These are phyloP conservation scores for Casuarina glauca DNA, from an alignment of 306 rosid genomes.

Conservation along the genomic window DNA sequence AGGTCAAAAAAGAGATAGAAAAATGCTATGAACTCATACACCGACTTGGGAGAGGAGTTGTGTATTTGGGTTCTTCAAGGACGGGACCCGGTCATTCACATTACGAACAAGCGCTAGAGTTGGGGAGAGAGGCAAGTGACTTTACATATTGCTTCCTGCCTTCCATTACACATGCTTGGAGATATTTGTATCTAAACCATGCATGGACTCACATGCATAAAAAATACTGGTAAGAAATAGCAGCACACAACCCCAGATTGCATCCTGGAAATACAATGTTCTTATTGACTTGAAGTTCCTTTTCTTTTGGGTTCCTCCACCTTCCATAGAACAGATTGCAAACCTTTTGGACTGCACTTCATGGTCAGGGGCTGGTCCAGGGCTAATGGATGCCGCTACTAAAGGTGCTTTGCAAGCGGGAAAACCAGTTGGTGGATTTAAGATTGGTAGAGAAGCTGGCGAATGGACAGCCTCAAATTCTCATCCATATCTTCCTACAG, in stretches of 20 bases:
- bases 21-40: constrained; percentile 79
- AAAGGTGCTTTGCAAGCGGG: constrained; percentile 80
- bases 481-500: constrained; percentile 77
- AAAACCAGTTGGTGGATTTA: constrained; percentile 81
- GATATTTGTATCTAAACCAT: background rate
- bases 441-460: constrained; percentile 82
- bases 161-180: constrained; percentile 26
- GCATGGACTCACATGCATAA: background rate
- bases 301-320: background rate
- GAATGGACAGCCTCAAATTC: constrained; percentile 78
- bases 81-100: constrained; percentile 74
- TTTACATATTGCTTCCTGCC: constrained; percentile 12
- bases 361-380: constrained; percentile 95
- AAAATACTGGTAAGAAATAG: constrained; percentile 1
- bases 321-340: constrained; percentile 54
- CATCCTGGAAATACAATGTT: background rate
- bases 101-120: constrained; percentile 57
- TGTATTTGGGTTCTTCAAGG: constrained; percentile 92
- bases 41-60: constrained; percentile 79
- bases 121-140: constrained; percentile 71
- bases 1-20: constrained; percentile 82
- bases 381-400: constrained; percentile 89
- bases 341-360: constrained; percentile 82
- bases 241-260: background rate
- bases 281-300: constrained; percentile 1